phyloP scores from a whole-genome alignment of 192 early-diverging fungal genomes.

The Gamsiella multidivaricata region DNA sequence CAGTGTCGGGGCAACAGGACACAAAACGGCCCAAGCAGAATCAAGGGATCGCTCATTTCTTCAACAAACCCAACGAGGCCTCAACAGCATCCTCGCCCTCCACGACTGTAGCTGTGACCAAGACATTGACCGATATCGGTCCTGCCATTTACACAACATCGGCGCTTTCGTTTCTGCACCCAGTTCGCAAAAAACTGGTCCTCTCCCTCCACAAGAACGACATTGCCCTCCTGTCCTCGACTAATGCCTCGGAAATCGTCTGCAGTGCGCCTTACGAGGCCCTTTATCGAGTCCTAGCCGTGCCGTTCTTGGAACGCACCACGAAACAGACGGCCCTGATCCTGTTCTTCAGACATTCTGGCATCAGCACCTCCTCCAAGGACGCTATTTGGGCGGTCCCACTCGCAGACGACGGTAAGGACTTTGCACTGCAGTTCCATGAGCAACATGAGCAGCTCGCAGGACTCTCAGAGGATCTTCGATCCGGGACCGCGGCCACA shows the following conservation, averaged over 20 bases:
- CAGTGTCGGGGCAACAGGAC: background rate
- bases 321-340: slow-evolving; percentile 39
- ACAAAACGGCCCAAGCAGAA: slow-evolving; percentile 2
- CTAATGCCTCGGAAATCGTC: slow-evolving; percentile 12
- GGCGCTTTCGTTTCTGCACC: slow-evolving; percentile 38
- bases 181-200: slow-evolving; percentile 42
- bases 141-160: slow-evolving; percentile 30
- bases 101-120: background rate
- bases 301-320: slow-evolving; percentile 42
- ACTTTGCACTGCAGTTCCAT: slow-evolving; percentile 21
- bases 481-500: background rate
- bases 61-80: background rate
- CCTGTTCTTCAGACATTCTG: slow-evolving; percentile 33
- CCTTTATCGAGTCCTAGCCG: slow-evolving; percentile 24
- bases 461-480: slow-evolving; percentile 22
- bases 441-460: slow-evolving; percentile 9
- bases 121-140: slow-evolving; percentile 8
- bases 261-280: slow-evolving; percentile 23
- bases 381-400: slow-evolving; percentile 48
- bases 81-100: background rate
- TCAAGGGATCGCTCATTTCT: slow-evolving; percentile 26
- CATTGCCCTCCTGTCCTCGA: slow-evolving; percentile 27
- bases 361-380: slow-evolving; percentile 13
- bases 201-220: slow-evolving; percentile 20
- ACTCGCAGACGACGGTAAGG: slow-evolving; percentile 40